Evolutionary conservation across 2,329 filamentous ascomycete species (phyloP), one percentile per base, ranked within the genome.

Genomic region (Dendryphion nanum): DNA sequence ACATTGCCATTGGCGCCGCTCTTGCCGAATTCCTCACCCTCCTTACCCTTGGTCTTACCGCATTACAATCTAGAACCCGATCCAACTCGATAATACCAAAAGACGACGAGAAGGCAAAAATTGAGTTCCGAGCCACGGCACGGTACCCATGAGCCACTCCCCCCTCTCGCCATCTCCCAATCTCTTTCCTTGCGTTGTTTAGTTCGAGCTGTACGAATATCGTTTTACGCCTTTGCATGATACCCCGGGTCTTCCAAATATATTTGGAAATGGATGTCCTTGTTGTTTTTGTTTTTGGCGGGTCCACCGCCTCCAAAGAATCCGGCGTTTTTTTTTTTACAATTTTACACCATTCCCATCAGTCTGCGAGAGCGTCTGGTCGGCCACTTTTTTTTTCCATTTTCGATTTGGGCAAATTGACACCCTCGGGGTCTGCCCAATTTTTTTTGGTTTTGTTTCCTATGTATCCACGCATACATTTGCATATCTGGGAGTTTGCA

Each of bases 1-100:
- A 63, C 46, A 53, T 57, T n/a, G 60, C 61, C 28, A 52, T 61
- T 18, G 57, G 53, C 41, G 61, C 61, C 32, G 56, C 58, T 23
- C 45, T 38, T 23, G 57, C 60, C 13, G 61, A 64, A 40, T 38
- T 54, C 30, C 38, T 60, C 23, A 63, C 56, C 2, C 58, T 63
- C 40, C 30, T 56, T 34, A 62, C 59, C 15, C 58, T 64, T 38
- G 57, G 51, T 38, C 43, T 61, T 17, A 58, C 58, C 7, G 54
- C 61, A 31, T 48, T 56, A 33, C 40, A 45, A 23, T 53, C 59
- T 15, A 26, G n/a, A 26, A 26, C 10, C 23, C 10, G n/a, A 26
- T n/a, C 23, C 10, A 26, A 26, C 23, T n/a, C n/a, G 10, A 8
- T n/a, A n/a, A 26, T 26, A 26, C 10, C n/a, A 8, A 26, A 26